Evolutionary conservation across 768 basidiomycete genomes (phyloP).

Genomic region (Amanita rimosa): DNA sequence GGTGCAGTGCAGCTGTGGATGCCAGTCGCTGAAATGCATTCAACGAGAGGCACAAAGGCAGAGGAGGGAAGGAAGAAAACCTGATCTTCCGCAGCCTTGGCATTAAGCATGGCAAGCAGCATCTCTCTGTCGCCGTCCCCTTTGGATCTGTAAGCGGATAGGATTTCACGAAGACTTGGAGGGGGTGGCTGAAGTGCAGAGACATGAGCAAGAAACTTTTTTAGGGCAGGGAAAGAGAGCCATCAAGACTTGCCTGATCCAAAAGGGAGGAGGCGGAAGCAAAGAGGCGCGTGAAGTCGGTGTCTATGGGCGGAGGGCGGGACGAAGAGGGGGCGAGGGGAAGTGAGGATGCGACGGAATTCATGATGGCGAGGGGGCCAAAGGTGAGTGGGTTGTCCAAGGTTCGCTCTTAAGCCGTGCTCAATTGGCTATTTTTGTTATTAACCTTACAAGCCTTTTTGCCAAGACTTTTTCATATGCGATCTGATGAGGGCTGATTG

Average conservation of each 20-base stretch:
- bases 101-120: constrained; percentile 82
- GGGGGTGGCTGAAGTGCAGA: constrained; percentile 46
- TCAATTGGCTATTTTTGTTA: constrained; percentile 32
- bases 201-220: constrained; percentile 11
- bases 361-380: constrained; percentile 27
- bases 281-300: constrained; percentile 24
- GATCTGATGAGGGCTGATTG: not conserved
- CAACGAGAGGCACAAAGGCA: not conserved
- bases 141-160: constrained; percentile 72
- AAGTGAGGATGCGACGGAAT: constrained; percentile 20
- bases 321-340: constrained; percentile 18
- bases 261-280: constrained; percentile 27
- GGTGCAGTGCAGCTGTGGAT: constrained; percentile 57
- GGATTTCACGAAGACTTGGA: constrained; percentile 75
- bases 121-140: constrained; percentile 92
- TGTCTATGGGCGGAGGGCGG: constrained; percentile 9
- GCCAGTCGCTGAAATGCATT: constrained; percentile 46
- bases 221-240: constrained; percentile 10
- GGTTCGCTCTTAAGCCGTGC: constrained; percentile 34
- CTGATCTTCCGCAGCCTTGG: constrained; percentile 91
- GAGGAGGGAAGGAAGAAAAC: constrained; percentile 27
- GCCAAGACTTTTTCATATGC: constrained; percentile 25
- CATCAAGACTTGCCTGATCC: constrained; percentile 25
- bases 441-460: constrained; percentile 29
- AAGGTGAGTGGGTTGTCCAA: constrained; percentile 25